Conservation (phyloP, 352 stramenopile genomes). For the Pythium apleroticum region DNA sequence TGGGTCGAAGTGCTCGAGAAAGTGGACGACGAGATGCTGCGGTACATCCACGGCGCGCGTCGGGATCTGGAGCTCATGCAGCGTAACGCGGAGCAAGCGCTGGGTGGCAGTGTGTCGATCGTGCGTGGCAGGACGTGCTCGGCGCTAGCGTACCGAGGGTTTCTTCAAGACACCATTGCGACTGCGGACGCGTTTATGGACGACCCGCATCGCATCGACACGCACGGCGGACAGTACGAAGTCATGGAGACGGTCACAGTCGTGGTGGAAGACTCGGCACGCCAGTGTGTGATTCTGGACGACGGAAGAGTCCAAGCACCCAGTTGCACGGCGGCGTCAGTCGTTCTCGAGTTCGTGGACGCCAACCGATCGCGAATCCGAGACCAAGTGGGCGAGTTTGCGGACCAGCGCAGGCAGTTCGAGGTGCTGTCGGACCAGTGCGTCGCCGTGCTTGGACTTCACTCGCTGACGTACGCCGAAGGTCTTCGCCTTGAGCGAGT, state of each 20-base stretch:
- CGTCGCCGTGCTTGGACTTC: constrained; percentile 33
- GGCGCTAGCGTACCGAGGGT: constrained; percentile 48
- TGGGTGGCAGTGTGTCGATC: constrained; percentile 37
- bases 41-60: constrained; percentile 44
- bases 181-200: constrained; percentile 3
- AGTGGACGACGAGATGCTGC: constrained; percentile 47
- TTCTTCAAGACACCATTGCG: constrained; percentile 44
- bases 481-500: constrained; percentile 33
- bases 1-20: constrained; percentile 64
- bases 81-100: constrained; percentile 31
- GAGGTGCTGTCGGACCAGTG: constrained; percentile 36
- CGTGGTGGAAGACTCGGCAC: constrained; percentile 44
- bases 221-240: constrained; percentile 14
- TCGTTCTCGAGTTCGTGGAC: constrained; percentile 27
- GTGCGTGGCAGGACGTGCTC: constrained; percentile 48
- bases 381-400: constrained; percentile 5
- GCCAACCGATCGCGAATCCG: constrained; percentile 14
- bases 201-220: constrained; percentile 14
- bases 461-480: constrained; percentile 35
- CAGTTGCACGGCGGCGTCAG: constrained; percentile 20
- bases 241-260: constrained; percentile 42
- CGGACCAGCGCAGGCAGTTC: constrained; percentile 29
- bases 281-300: constrained; percentile 41
- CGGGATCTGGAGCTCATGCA: constrained; percentile 37
- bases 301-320: constrained; percentile 41